Conservation (phyloP, 1,284 basidiomycete genomes). For the Trichosporon sp. region DNA sequence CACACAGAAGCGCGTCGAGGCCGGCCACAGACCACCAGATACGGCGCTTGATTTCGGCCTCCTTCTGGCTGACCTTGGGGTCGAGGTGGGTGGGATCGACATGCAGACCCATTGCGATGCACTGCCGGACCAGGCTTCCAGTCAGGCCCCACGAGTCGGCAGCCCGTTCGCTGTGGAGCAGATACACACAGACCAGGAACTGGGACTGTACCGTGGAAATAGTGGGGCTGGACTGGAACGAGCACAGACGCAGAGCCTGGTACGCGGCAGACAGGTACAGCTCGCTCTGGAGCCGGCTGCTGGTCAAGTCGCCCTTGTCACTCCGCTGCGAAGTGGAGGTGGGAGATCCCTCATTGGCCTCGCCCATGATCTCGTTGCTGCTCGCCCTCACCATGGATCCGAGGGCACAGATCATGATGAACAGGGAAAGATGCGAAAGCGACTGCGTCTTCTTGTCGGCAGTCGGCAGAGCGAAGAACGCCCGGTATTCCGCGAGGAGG, state of each 20-base stretch:
- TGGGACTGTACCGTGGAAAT: slow-evolving; percentile 43
- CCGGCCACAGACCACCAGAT: slow-evolving; percentile 49
- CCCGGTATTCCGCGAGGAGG: slow-evolving; percentile 36
- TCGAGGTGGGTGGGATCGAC: slow-evolving; percentile 45
- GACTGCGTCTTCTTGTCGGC: slow-evolving; percentile 42
- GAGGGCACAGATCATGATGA: slow-evolving; percentile 47
- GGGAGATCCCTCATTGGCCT: not conserved
- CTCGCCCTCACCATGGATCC: slow-evolving; percentile 46
- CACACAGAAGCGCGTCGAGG: slow-evolving; percentile 43
- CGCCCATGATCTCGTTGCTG: slow-evolving; percentile 42
- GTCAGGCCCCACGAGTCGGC: slow-evolving; percentile 46
- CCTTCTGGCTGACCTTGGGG: slow-evolving; percentile 40
- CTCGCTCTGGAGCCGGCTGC: slow-evolving; percentile 47
- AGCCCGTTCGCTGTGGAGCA: slow-evolving; percentile 45
- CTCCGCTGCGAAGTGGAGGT: not conserved
- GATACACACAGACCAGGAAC: slow-evolving; percentile 45
- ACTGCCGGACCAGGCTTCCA: slow-evolving; percentile 44
- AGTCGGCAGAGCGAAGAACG: slow-evolving; percentile 40
- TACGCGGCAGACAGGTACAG: slow-evolving; percentile 49
- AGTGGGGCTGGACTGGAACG: slow-evolving; percentile 47
- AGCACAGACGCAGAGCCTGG: slow-evolving; percentile 48
- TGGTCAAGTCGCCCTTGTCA: slow-evolving; percentile 35
- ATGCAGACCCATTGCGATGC: slow-evolving; percentile 47
- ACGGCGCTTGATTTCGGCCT: slow-evolving; percentile 44
- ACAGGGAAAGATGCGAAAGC: slow-evolving; percentile 40